Conservation (phyloP, 257 asterid species). For the Rehmannia glutinosa region DNA sequence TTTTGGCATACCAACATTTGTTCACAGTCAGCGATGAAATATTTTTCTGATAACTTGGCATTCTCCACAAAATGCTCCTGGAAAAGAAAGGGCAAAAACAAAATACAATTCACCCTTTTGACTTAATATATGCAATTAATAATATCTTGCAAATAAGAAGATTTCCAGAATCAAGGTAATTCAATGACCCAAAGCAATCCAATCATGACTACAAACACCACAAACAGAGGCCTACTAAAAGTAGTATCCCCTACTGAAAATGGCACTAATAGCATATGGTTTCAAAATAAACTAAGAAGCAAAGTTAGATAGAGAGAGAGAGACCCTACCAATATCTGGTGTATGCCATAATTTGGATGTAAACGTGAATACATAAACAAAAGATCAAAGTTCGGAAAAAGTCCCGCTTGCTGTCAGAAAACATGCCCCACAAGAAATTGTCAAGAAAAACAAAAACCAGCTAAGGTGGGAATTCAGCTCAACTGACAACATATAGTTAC, state of each 20-base stretch:
- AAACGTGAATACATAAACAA: constrained; percentile 67
- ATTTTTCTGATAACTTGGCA: constrained; percentile 76
- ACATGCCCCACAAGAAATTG: constrained; percentile 12
- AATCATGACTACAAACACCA: background rate
- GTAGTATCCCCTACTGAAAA: background rate
- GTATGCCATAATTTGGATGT: constrained; percentile 61
- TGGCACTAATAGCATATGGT: background rate
- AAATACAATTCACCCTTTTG: background rate
- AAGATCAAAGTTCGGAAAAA: constrained; percentile 83
- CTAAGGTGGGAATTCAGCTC: too few species aligned
- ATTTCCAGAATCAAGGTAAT: background rate
- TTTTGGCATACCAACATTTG: constrained; percentile 57
- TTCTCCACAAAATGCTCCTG: constrained; percentile 85
- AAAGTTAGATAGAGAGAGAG: constrained; percentile 14
- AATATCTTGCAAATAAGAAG: background rate
- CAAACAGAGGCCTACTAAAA: background rate
- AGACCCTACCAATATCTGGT: constrained; percentile 65
- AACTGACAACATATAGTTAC: constrained; percentile 35
- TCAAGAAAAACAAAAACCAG: constrained; percentile 13
- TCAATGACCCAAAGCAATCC: background rate
- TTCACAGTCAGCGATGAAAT: constrained; percentile 72
- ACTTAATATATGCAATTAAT: background rate
- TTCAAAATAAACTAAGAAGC: background rate
- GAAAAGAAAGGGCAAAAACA: background rate
- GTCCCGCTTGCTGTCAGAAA: constrained; percentile 77